Percentiles rank a stretch among this genome's conserved stretches.
Conservation (phyloP, 345 rosid genomes). For the Syzygium aqueum region DNA sequence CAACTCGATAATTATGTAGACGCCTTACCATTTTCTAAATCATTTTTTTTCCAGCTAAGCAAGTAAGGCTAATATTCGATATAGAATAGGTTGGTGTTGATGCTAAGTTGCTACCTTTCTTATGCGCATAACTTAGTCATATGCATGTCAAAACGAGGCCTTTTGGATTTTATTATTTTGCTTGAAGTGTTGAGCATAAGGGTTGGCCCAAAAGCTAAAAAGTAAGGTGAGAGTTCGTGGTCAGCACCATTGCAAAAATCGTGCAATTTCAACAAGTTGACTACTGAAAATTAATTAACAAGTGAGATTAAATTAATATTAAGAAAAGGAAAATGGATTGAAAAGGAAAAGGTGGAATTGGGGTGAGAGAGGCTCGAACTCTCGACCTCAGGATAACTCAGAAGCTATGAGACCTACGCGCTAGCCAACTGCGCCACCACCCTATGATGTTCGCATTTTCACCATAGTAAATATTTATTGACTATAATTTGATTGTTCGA, state of each 20-base stretch:
- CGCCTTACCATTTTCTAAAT: neutral
- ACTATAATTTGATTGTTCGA: too few relatives aligned
- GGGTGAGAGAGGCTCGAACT: slow-evolving; percentile 94
- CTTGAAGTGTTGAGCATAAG: neutral
- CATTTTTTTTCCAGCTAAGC: neutral
- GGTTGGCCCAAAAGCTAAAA: neutral
- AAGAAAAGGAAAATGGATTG: neutral
- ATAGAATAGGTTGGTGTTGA: neutral
- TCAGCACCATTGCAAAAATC: neutral
- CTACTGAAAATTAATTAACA: neutral
- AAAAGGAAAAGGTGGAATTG: slow-evolving; percentile 1
- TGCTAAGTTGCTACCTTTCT: neutral
- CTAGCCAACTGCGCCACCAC: slow-evolving; percentile 99
- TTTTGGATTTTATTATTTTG: neutral
- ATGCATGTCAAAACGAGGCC: neutral
- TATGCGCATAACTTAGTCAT: neutral
- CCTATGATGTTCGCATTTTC: neutral
- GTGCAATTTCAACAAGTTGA: neutral
- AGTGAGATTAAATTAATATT: neutral
- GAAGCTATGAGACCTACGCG: slow-evolving; percentile 92
- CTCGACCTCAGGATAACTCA: slow-evolving; percentile 94
- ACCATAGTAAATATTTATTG: fast-evolving
- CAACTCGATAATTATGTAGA: neutral
- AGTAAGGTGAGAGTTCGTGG: neutral
- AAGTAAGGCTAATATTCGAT: neutral